Base-by-base conservation (phyloP, 2,329 filamentous ascomycete species). In the Aureobasidium sp. region DNA sequence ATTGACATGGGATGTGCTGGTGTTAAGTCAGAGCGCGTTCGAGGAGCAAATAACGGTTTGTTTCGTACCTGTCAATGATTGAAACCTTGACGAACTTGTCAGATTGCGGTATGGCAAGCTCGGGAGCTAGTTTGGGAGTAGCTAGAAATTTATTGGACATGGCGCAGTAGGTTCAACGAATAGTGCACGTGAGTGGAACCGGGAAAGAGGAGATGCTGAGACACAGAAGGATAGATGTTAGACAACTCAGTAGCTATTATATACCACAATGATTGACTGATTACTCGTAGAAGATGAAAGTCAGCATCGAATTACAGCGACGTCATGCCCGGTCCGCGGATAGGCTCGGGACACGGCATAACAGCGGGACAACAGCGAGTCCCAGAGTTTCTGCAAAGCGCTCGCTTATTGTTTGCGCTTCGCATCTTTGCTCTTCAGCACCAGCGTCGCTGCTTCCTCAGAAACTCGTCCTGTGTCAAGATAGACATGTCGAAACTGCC, bases 81-180 rank as follows among this genome's bases (percentile, higher is more conserved):
- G 71, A 72, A 31, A 73, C 69, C 38, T 69, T 71, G 37, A 74
- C 70, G 11, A 67, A 65, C 19, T 57, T 63, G 35, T 67, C 62
- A 1, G 69, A 73, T 37, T 64, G 11, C 15, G 71, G 71, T 23
- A 74, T 70, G 19, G 70, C 68, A 33, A 73, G 66, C 40, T 67
- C 58, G 40, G 69, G 70, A 21, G 70, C 68, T 35, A 67, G 54
- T 46, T 71, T 70, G 1, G 70, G 65, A 40, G 64, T 5, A 13
- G 49, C 62, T 23, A 69, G 51, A 38, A 62, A 64, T 33, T 63
- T 46, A 45, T 65, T 45, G 23, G 65, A 54, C 67, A 68, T 67
- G 15, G 17, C 64, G 40, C 31, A 35, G 19, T 42, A 23, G 11
- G 11, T 8, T 43, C 17, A 17, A 42, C 13, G 4, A 17, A 15